phyloP scores from a whole-genome alignment of 495 filamentous ascomycete species.

The Wilcoxina mikolae region DNA sequence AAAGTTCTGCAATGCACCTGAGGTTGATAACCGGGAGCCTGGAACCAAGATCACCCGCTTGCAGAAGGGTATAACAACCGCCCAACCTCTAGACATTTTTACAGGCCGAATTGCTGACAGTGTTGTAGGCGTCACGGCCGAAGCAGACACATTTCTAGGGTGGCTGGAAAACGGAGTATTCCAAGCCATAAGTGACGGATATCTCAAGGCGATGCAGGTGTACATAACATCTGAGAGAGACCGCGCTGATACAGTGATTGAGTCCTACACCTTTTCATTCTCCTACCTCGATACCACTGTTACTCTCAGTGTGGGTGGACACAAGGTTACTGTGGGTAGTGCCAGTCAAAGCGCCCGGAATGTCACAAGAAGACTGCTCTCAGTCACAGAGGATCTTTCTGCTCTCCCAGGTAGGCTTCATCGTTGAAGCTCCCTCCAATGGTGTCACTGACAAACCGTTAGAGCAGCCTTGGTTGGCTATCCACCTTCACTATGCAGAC shows the following conservation, averaged over 20 bases:
- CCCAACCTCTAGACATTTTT: too few relatives aligned
- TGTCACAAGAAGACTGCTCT: slow-evolving; percentile 25
- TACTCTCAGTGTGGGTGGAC: slow-evolving; percentile 16
- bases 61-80: slow-evolving; percentile 24
- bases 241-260: slow-evolving; percentile 23
- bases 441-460: not conserved
- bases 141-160: slow-evolving; percentile 28
- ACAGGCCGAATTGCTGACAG: too few relatives aligned
- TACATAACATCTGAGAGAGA: slow-evolving; percentile 24
- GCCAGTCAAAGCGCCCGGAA: slow-evolving; percentile 24
- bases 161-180: slow-evolving; percentile 28
- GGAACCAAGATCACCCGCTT: slow-evolving; percentile 26
- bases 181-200: slow-evolving; percentile 19
- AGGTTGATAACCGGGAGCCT: slow-evolving; percentile 8
- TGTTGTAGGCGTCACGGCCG: not conserved
- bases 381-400: slow-evolving; percentile 25
- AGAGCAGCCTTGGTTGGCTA: slow-evolving; percentile 26
- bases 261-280: slow-evolving; percentile 28
- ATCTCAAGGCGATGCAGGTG: slow-evolving; percentile 28
- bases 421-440: not conserved
- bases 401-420: slow-evolving; percentile 21
- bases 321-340: slow-evolving; percentile 20
- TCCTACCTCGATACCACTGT: slow-evolving; percentile 20
- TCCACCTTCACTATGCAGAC: slow-evolving; percentile 25
- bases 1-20: slow-evolving; percentile 1